phyloP scores from a whole-genome alignment of 305 asterid species.

The Withania somnifera region DNA sequence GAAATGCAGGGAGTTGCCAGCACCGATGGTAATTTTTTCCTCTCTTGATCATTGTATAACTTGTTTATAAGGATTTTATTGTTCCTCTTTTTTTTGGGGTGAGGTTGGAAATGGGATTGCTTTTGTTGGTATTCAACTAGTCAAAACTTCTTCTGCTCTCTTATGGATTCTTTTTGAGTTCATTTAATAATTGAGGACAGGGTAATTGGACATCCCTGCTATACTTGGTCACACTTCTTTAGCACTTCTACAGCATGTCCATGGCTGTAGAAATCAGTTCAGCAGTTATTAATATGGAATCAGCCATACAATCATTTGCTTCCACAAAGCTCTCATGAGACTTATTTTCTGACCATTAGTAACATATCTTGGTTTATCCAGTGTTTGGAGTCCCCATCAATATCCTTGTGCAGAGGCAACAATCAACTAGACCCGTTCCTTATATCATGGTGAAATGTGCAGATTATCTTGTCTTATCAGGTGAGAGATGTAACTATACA shows the following conservation, averaged over 20 bases:
- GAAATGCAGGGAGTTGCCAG: constrained; percentile 76
- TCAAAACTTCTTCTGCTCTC: neutral
- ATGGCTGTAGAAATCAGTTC: neutral
- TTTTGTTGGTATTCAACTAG: neutral
- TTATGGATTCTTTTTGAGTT: neutral
- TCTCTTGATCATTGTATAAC: neutral
- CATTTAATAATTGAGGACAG: neutral
- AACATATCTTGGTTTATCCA: constrained; percentile 12
- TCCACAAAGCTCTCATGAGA: neutral
- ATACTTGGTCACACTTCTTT: neutral
- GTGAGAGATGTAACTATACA: constrained; percentile 18
- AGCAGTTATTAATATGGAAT: neutral
- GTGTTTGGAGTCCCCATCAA: constrained; percentile 74
- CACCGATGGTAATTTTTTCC: constrained; percentile 46
- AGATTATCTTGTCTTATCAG: constrained; percentile 66
- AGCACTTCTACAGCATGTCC: neutral
- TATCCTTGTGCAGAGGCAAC: constrained; percentile 56
- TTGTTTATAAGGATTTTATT: neutral
- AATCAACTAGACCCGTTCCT: constrained; percentile 51
- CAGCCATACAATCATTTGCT: neutral
- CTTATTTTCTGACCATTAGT: neutral
- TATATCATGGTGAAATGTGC: constrained; percentile 58
- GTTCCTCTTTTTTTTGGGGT: neutral
- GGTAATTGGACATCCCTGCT: neutral
- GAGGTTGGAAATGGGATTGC: neutral